phyloP scores from a whole-genome alignment of 345 rosid genomes.

The Noccaea caerulescens region DNA sequence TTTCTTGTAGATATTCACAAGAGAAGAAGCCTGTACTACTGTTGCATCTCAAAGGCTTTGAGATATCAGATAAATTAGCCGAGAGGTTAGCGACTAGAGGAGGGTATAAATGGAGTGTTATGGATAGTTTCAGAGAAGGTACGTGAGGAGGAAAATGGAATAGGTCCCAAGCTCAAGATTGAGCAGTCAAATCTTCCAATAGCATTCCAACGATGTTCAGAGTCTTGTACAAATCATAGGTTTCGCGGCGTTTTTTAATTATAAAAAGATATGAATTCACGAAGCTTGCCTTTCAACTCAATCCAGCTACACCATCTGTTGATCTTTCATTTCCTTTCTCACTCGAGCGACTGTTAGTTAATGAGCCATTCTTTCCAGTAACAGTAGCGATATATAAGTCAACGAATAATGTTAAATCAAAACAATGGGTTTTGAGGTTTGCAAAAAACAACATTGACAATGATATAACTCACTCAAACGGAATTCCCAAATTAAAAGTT shows the following conservation, averaged over 20 bases:
- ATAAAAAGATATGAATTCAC: constrained; percentile 21
- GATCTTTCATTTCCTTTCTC: constrained; percentile 55
- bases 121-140: constrained; percentile 43
- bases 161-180: too few species aligned
- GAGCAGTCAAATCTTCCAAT: constrained; percentile 3
- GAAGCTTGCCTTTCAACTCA: constrained; percentile 41
- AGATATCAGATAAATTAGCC: constrained; percentile 32
- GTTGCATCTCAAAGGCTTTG: constrained; percentile 34
- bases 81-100: constrained; percentile 15
- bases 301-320: constrained; percentile 63
- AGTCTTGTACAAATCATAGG: constrained; percentile 35
- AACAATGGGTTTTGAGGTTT: too few species aligned
- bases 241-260: not conserved
- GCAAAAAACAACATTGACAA: too few species aligned
- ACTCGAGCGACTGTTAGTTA: constrained; percentile 39
- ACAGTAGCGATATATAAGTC: too few species aligned
- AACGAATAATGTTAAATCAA: too few species aligned
- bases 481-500: too few species aligned
- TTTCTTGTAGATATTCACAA: constrained; percentile 34
- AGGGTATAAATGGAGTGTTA: constrained; percentile 21
- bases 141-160: not conserved
- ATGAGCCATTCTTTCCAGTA: constrained; percentile 49
- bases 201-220: constrained; percentile 15
- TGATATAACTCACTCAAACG: too few species aligned
- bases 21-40: constrained; percentile 29